Conservation (phyloP, 2,329 filamentous ascomycete genomes). For the Fusarium hainanense region DNA sequence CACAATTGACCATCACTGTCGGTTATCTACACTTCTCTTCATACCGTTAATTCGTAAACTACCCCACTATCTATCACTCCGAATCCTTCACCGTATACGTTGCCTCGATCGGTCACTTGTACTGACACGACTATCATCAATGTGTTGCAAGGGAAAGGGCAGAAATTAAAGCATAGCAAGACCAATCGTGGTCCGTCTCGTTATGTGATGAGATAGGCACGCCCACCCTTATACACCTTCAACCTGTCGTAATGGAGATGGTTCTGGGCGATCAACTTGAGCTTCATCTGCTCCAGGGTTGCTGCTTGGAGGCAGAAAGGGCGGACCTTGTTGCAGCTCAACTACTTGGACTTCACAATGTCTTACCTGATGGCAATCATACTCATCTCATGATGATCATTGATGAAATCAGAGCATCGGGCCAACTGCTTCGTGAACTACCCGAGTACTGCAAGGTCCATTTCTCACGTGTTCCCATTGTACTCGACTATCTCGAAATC, state of each 20-base stretch:
- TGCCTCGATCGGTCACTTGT: slow-evolving; percentile 29
- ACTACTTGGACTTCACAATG: slow-evolving; percentile 61
- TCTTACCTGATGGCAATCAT: slow-evolving; percentile 57
- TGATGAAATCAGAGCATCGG: slow-evolving; percentile 58
- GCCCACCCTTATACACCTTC: slow-evolving; percentile 14
- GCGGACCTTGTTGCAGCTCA: slow-evolving; percentile 60
- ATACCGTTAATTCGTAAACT: slow-evolving; percentile 15
- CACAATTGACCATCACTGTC: slow-evolving; percentile 15
- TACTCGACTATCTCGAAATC: slow-evolving; percentile 67
- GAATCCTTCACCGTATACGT: slow-evolving; percentile 32
- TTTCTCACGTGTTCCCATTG: slow-evolving; percentile 59
- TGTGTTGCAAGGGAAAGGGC: background rate
- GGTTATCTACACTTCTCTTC: slow-evolving; percentile 14
- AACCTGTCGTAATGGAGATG: slow-evolving; percentile 47
- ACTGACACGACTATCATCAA: slow-evolving; percentile 11
- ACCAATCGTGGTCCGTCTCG: slow-evolving; percentile 14
- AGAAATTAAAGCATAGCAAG: background rate
- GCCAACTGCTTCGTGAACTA: slow-evolving; percentile 63
- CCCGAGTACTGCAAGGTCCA: slow-evolving; percentile 66
- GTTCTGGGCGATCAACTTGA: slow-evolving; percentile 47
- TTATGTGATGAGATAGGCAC: slow-evolving; percentile 39
- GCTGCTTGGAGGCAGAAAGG: slow-evolving; percentile 65
- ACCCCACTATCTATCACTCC: slow-evolving; percentile 15
- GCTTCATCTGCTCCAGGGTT: slow-evolving; percentile 61
- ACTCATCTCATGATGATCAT: slow-evolving; percentile 61